Conservation (phyloP, 331 rosid species). For the Rosa hybrid region DNA sequence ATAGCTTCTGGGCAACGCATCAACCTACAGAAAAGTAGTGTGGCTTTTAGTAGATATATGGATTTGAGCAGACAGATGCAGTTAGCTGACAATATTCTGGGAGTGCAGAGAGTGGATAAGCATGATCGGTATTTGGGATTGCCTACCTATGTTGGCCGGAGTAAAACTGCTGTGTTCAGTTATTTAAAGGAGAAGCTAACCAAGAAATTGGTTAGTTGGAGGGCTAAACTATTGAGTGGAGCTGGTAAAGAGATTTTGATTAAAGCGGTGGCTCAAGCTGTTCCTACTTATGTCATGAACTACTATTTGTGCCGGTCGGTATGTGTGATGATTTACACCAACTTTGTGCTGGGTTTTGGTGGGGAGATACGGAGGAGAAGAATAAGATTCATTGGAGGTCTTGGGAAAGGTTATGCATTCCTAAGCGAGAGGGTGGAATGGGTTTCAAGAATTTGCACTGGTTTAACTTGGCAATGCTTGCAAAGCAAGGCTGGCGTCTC, state of each 20-base stretch:
- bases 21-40: background rate
- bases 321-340: background rate
- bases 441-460: too few species aligned
- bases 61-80: background rate
- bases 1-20: background rate
- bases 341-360: background rate
- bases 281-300: background rate
- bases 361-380: background rate
- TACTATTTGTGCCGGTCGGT: background rate
- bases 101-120: background rate
- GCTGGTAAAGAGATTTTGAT: background rate
- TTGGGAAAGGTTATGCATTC: too few species aligned
- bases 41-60: background rate
- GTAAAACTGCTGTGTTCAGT: rapidly evolving
- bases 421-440: too few species aligned
- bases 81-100: background rate
- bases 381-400: too few species aligned
- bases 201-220: background rate
- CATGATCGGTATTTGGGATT: background rate
- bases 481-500: too few species aligned
- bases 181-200: background rate
- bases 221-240: background rate
- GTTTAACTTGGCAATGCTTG: too few species aligned
- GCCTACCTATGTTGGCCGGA: background rate
- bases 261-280: background rate